These are phyloP conservation scores for Coemansia sp. DNA, from an alignment of 192 early-diverging fungal species.

Conservation along the genomic window DNA sequence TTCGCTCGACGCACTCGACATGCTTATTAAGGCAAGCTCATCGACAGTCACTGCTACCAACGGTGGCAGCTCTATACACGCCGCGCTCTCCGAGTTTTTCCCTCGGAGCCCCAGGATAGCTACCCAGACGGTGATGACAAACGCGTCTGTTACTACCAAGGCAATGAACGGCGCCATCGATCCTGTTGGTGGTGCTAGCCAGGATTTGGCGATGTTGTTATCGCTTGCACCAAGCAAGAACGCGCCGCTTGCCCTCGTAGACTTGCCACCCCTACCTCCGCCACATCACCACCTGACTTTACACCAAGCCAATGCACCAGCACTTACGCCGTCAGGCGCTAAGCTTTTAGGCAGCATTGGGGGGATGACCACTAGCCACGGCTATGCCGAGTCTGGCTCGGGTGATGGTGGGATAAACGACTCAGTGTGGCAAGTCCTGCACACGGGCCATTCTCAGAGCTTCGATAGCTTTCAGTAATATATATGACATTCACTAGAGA, in stretches of 20 bases:
- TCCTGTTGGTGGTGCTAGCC: not conserved
- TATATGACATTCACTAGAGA: not conserved
- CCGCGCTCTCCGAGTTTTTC: constrained; percentile 7
- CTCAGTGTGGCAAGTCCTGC: constrained; percentile 25
- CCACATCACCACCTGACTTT: not conserved
- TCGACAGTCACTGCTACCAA: not conserved
- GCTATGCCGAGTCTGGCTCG: not conserved
- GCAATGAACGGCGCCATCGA: constrained; percentile 41
- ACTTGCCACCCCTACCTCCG: not conserved
- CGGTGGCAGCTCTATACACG: not conserved
- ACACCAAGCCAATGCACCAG: not conserved
- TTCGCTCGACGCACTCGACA: not conserved
- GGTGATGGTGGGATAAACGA: not conserved
- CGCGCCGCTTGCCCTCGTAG: not conserved
- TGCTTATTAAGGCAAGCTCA: not conserved
- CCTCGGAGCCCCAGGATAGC: constrained; percentile 14
- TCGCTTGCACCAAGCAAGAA: not conserved
- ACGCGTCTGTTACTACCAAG: constrained; percentile 38
- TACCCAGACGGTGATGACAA: constrained; percentile 23
- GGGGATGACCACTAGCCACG: constrained; percentile 6
- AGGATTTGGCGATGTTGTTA: constrained; percentile 1
- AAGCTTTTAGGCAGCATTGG: constrained; percentile 6
- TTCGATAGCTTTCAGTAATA: not conserved
- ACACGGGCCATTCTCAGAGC: not conserved
- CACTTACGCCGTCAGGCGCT: not conserved